Evolutionary conservation across 257 asterid genomes (phyloP).

Genomic region (Euphrasia confusa): DNA sequence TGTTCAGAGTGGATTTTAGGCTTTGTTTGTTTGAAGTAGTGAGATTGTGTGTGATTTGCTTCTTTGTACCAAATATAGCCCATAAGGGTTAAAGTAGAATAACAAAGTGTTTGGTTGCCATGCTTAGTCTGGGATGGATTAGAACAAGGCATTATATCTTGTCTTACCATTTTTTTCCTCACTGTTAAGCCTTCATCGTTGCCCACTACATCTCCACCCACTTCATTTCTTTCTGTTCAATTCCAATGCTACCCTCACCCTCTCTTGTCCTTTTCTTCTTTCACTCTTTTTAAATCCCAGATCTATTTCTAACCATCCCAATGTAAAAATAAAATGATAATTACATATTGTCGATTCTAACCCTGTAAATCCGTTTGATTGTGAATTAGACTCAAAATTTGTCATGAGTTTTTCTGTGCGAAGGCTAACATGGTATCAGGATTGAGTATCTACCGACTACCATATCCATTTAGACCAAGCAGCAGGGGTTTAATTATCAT

Average conservation of each 20-base stretch:
- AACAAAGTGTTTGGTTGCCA: not conserved
- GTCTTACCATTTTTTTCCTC: not conserved
- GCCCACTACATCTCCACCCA: not conserved
- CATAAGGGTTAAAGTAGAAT: not conserved
- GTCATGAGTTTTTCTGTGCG: not conserved
- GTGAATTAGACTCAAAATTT: conserved; percentile 1
- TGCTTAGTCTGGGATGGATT: conserved; percentile 6
- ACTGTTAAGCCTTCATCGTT: not conserved
- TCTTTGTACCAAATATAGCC: not conserved
- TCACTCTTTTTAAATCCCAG: conserved; percentile 1
- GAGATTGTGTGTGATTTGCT: not conserved
- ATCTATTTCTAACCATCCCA: not conserved
- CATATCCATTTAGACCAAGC: not conserved
- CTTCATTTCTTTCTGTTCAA: not conserved
- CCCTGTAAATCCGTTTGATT: not conserved
- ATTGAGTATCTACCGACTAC: not conserved
- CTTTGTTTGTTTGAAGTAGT: not conserved
- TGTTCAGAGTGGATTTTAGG: not conserved
- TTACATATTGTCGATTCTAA: not conserved
- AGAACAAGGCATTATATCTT: not conserved
- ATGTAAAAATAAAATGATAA: not conserved
- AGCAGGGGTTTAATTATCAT: not conserved
- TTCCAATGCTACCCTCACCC: not conserved
- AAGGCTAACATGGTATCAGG: not conserved
- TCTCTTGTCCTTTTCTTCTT: not conserved